These are phyloP conservation scores for Solanum ahanhuiri DNA, from an alignment of 257 asterid species.

Conservation along the genomic window DNA sequence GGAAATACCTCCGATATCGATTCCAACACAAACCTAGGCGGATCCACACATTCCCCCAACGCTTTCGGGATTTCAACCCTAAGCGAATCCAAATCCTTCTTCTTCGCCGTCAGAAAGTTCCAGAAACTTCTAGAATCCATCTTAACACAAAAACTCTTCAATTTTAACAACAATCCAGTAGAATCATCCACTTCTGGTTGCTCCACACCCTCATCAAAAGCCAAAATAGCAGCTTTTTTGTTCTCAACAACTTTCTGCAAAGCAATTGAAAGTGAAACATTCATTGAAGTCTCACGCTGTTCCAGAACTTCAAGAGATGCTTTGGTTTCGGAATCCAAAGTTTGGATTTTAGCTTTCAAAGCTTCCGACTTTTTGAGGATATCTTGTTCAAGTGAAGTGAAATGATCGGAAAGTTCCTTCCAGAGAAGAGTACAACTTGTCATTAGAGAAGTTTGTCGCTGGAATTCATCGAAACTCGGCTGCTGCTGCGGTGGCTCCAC, in stretches of 20 bases:
- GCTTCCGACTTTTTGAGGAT: slow-evolving; percentile 60
- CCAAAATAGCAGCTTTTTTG: slow-evolving; percentile 6
- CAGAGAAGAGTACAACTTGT: slow-evolving; percentile 97
- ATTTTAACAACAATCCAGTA: slow-evolving; percentile 43
- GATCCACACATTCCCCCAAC: slow-evolving; percentile 69
- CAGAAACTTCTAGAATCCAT: slow-evolving; percentile 74
- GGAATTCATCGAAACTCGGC: slow-evolving; percentile 93
- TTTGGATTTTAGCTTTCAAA: slow-evolving; percentile 40
- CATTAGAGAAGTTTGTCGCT: slow-evolving; percentile 94
- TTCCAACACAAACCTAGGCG: slow-evolving; percentile 83
- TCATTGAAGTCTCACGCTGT: slow-evolving; percentile 64
- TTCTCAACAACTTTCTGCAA: slow-evolving; percentile 26
- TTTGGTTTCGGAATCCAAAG: slow-evolving; percentile 45
- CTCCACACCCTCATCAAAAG: neutral
- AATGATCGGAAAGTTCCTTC: slow-evolving; percentile 97
- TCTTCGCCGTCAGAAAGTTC: slow-evolving; percentile 52
- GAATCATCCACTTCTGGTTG: slow-evolving; percentile 62
- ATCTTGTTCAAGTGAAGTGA: slow-evolving; percentile 78
- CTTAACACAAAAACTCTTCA: slow-evolving; percentile 41
- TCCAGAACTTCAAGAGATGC: slow-evolving; percentile 45
- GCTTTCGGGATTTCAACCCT: slow-evolving; percentile 61
- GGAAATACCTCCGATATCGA: slow-evolving; percentile 95
- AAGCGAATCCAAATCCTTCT: slow-evolving; percentile 72
- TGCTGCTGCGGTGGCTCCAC: slow-evolving; percentile 40
- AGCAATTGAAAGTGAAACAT: slow-evolving; percentile 44